Evolutionary conservation across 2,329 filamentous ascomycete species (phyloP), one percentile per base, ranked within the genome.

Genomic region (Polytolypa hystricis): DNA sequence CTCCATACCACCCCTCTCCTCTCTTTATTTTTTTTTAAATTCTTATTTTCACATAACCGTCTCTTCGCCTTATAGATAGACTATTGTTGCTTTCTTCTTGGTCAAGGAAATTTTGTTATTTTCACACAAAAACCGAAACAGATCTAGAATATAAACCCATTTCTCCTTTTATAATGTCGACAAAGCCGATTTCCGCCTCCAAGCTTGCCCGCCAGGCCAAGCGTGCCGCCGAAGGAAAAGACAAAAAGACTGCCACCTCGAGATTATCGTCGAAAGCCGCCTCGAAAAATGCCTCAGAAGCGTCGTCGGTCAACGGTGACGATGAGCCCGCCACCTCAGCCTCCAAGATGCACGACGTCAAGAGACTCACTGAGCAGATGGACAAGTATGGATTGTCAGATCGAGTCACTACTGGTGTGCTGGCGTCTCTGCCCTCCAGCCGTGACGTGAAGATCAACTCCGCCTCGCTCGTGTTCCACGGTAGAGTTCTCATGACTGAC

Each of bases 361-460:
- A 86, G 69, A 86, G 86, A 60, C 74, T 98, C 49, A 79, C 83
- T 30, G 73, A 87, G 37, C 93, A 98, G 69, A 82, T 94, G 74
- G 91, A 98, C 68, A 84, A 93, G 68, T 77, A 93, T 60, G 91
- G 91, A 56, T 73, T 98, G 47, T 96, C 91, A 10, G 91, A 98
- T 66, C 83, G 91, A 63, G 91, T 98, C 62, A 98, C 93, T 43
- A 98, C 91, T 42, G 91, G 91, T 75, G 91, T 98, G 39, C 71
- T 98, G 44, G 73, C 87, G 25, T 98, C 91, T 30, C 77, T 89
- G 46, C 65, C 74, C 46, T 72, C 83, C 49, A 93, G 83, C 69
- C 82, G 84, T 65, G 91, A 98, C 65, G 85, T 94, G 64, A 98
- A 98, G 73, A 91, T 98, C 61, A 93, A 81, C 48, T 94, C 86